Conservation (phyloP, 108 stramenopile genomes). For the Discostella pseudostelligera region DNA sequence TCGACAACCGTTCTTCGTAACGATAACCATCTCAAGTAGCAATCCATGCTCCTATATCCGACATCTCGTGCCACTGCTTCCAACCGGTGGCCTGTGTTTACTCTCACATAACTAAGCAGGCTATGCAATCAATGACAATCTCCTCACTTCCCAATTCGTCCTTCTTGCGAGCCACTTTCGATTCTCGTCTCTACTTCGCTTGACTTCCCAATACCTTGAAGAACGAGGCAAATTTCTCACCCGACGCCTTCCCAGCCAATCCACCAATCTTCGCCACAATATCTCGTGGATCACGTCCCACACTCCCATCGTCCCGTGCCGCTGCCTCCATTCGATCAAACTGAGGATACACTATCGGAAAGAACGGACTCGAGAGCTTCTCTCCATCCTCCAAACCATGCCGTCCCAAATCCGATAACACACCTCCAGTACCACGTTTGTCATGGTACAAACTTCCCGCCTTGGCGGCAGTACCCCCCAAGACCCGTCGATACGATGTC, state of each 20-base stretch:
- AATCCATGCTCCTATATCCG: no score
- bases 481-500: conserved; percentile 84
- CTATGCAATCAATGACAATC: no score
- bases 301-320: conserved; percentile 68
- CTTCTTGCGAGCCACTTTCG: no score
- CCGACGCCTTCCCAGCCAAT: conserved; percentile 80
- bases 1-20: no score
- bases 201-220: conserved; percentile 84
- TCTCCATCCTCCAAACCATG: conserved; percentile 78
- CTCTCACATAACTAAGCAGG: no score
- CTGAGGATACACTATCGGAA: conserved; percentile 81
- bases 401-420: conserved; percentile 82
- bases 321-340: conserved; percentile 61
- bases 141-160: no score
- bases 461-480: conserved; percentile 87
- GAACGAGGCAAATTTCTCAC: conserved; percentile 78
- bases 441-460: conserved; percentile 72
- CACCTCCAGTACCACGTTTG: conserved; percentile 85
- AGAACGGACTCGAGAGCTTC: conserved; percentile 70
- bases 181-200: conserved; percentile 27
- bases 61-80: no score
- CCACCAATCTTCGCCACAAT: conserved; percentile 81
- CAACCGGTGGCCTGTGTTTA: no score
- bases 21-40: no score
- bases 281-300: conserved; percentile 75